phyloP scores from a whole-genome alignment of 2,329 filamentous ascomycete genomes.

The Sporothrix sp. region DNA sequence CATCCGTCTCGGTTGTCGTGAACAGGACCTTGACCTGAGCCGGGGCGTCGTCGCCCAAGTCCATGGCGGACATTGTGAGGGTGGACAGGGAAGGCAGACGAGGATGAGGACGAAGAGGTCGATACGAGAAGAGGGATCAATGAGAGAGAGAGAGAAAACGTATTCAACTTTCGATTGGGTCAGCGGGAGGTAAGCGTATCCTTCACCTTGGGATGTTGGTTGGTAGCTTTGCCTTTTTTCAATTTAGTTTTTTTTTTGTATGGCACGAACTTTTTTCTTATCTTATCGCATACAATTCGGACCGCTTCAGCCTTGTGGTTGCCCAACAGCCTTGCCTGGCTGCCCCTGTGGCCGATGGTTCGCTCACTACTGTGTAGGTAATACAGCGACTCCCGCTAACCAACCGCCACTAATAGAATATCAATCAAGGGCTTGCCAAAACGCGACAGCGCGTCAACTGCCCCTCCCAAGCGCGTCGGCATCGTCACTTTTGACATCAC shows the following conservation, averaged over 20 bases:
- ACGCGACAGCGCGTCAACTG: slow-evolving; percentile 9
- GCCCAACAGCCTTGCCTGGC: slow-evolving; percentile 17
- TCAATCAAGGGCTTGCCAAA: not conserved
- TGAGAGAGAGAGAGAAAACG: too few species aligned
- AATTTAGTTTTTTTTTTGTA: slow-evolving; percentile 5
- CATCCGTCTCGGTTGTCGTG: slow-evolving; percentile 51
- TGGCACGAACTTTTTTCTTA: slow-evolving; percentile 15
- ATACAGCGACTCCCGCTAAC: not conserved
- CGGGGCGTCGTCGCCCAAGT: slow-evolving; percentile 23
- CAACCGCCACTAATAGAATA: not conserved
- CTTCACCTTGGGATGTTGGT: too few species aligned
- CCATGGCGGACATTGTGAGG: slow-evolving; percentile 14
- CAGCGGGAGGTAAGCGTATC: too few species aligned
- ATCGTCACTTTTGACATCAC: not conserved
- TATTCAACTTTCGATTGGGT: too few species aligned
- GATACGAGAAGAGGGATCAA: not conserved
- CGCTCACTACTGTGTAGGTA: too few species aligned
- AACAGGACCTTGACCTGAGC: slow-evolving; percentile 59
- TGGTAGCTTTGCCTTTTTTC: too few species aligned
- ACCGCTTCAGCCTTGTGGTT: slow-evolving; percentile 7
- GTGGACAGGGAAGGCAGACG: not conserved
- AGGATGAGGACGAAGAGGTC: not conserved
- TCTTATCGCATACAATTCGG: slow-evolving; percentile 12
- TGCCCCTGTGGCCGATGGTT: slow-evolving; percentile 1
- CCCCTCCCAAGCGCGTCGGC: slow-evolving; percentile 5